These are phyloP conservation scores for Schizosaccharomyces lindneri DNA, from an alignment of 805 yeast species.

Conservation along the genomic window DNA sequence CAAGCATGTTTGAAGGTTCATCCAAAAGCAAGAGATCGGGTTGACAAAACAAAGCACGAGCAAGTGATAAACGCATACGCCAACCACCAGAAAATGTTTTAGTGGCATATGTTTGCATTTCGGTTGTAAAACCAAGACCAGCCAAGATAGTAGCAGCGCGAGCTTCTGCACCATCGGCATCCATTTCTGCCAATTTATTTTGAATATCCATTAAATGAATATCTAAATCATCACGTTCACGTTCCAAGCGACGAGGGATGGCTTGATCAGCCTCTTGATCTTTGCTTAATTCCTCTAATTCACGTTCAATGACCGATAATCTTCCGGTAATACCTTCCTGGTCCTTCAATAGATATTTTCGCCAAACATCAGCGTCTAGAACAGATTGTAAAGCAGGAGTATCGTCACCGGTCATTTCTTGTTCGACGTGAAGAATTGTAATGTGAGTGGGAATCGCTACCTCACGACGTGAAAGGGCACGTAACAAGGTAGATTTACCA, in stretches of 20 bases:
- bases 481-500: constrained; percentile 83
- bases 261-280: constrained; percentile 38
- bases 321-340: constrained; percentile 38
- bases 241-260: constrained; percentile 57
- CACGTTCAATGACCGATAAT: constrained; percentile 55
- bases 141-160: constrained; percentile 80
- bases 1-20: constrained; percentile 99
- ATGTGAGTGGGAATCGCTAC: constrained; percentile 84
- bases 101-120: constrained; percentile 60
- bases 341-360: constrained; percentile 64
- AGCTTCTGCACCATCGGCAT: constrained; percentile 89
- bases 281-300: constrained; percentile 14
- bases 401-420: constrained; percentile 87
- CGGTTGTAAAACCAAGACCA: constrained; percentile 84
- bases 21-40: constrained; percentile 82
- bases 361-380: constrained; percentile 98
- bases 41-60: constrained; percentile 90
- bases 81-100: constrained; percentile 97
- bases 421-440: constrained; percentile 89
- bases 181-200: constrained; percentile 75
- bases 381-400: constrained; percentile 79
- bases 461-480: constrained; percentile 85
- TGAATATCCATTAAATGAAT: constrained; percentile 51
- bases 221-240: constrained; percentile 72
- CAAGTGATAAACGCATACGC: constrained; percentile 98